Conservation (phyloP, 2,329 filamentous ascomycete species). For the Talaromyces verruculosus region DNA sequence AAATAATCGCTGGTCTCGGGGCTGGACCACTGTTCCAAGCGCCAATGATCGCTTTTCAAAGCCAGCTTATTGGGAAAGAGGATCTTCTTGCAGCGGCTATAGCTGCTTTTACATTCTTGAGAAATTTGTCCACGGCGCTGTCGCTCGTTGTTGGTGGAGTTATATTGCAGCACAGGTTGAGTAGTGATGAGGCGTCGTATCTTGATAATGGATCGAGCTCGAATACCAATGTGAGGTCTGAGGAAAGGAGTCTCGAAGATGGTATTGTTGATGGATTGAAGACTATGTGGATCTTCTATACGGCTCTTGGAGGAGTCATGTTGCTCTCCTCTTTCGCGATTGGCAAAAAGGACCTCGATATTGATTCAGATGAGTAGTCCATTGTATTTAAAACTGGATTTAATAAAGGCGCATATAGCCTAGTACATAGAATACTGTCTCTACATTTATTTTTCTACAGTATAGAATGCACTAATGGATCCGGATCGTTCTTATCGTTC, state of each 20-base stretch:
- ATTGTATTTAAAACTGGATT: too few relatives aligned
- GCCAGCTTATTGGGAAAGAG: conserved; percentile 45
- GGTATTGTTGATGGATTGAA: conserved; percentile 5
- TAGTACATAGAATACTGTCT: too few relatives aligned
- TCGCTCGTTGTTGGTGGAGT: conserved; percentile 56
- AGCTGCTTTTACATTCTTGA: conserved; percentile 55
- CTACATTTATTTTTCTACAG: too few relatives aligned
- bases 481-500: too few relatives aligned
- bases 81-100: conserved; percentile 58
- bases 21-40: conserved; percentile 56
- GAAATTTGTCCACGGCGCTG: conserved; percentile 54
- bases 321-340: conserved; percentile 11
- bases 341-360: background rate
- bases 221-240: background rate
- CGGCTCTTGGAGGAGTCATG: conserved; percentile 2
- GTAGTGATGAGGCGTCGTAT: conserved; percentile 3
- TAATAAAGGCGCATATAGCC: too few relatives aligned
- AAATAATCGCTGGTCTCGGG: conserved; percentile 54
- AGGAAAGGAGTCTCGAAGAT: background rate
- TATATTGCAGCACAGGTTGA: conserved; percentile 42
- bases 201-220: background rate
- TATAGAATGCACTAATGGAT: too few relatives aligned
- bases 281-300: conserved; percentile 16
- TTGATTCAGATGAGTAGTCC: background rate
- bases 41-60: conserved; percentile 57